Base-by-base conservation (phyloP, 768 basidiomycete genomes). In the Clavaria fumosa region DNA sequence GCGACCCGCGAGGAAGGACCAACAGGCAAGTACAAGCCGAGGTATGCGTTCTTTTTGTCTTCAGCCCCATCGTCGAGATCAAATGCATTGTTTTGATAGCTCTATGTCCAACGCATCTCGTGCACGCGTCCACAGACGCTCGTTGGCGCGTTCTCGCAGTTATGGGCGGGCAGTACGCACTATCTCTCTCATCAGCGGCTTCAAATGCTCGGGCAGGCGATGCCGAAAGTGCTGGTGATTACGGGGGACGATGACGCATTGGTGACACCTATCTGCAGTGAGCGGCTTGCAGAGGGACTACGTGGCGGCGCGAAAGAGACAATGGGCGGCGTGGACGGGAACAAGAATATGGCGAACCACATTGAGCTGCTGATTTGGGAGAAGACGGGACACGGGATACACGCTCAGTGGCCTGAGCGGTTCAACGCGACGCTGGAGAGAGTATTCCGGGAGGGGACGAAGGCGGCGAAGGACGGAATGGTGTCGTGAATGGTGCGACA, bases 161-260 rank as follows among this genome's bases (percentile, higher is more conserved):
- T 80, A 70, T 62, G 59, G 9, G 80, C 84, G 1, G 74, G 49
- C 0, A 43, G 79, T 1, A 78, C 75, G 0, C 82, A 86, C 49
- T 49, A 64, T 37, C 72, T 83, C 45, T 48, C 58, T 4, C 53
- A 65, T 0, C 60, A 61, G 0, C 63, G 67, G 4, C 61, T 79
- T n/a, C 53, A 55, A 9, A 50, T 42, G 23, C 68, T 82, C 31
- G 69, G 72, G 0, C 50, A 53, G 0, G 57, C 61, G 3, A 68
- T 85, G 14, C 76, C 80, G 7, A 82, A 82, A 49, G 64, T 83
- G 5, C 47, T 65, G 21, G 74, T 72, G 37, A 48, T 83, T n/a
- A 78, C 76, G 0, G 83, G 79, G 2, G 72, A 78, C 41, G 53
- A 70, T 1, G 83, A 85, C 48, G 44, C 67, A 34, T 53, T 86